Base-by-base conservation (phyloP, 2,329 filamentous ascomycete species). In the Bisporella sp. region DNA sequence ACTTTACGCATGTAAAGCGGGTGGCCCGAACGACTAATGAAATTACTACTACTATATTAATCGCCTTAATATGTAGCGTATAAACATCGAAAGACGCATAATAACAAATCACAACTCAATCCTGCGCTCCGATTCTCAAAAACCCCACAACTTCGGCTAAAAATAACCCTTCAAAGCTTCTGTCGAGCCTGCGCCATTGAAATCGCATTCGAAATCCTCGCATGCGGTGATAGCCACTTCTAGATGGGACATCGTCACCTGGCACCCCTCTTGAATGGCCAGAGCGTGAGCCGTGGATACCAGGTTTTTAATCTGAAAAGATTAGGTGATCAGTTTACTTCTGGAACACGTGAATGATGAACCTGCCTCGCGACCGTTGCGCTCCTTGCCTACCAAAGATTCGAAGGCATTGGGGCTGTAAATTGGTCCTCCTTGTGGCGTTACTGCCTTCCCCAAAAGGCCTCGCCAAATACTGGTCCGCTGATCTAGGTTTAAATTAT, bases 401-500 rank as follows among this genome's bases (percentile, higher is more conserved):
- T 35, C 28, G 9, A 46, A 30, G 9, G 21, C 45, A n/a, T 37
- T n/a, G 21, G 2, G 9, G 33, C n/a, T 11, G 33, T n/a, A 11
- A 21, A 9, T 35, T 35, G 45, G 28, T n/a, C 13, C 28, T 31
- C 5, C 43, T 12, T 45, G 29, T 9, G 28, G 28, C 11, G 43
- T 45, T 11, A 2, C 9, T 6, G 43, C 30, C 5, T 28, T 9
- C 2, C 9, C 5, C 9, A 45, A 29, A 12, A 45, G 31, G 11
- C 11, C 3, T 28, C 31, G 8, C 47, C 13, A 56, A 4, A 55
- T 35, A 13, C 45, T 33, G 12, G 4, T 54, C 39, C 47, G n/a
- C 49, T 51, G n/a, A 5, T 51, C 45, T 39, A 40, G 30, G 46
- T 35, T 41, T 47, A 58, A 50, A 13, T 48, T 43, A 47, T 51